A percentile compares a stretch with the other conserved stretches of the same genome.
Conservation (phyloP, 2,329 filamentous ascomycete species). For the Phoma sp. region DNA sequence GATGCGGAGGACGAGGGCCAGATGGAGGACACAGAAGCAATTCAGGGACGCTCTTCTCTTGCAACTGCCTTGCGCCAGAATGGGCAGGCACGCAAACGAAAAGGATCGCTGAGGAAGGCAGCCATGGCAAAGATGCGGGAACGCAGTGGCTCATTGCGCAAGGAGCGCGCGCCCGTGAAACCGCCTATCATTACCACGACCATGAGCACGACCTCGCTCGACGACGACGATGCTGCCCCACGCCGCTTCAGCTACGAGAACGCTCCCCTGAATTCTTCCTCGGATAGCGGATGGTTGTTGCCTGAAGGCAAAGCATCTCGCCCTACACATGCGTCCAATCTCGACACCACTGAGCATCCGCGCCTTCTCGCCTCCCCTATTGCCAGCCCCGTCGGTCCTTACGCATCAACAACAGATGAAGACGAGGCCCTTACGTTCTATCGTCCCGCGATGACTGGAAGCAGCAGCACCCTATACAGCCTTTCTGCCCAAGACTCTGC, state of each 20-base stretch:
- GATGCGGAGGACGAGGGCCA: slow-evolving; percentile 24
- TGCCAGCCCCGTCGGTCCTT: slow-evolving; percentile 62
- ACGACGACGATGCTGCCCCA: slow-evolving; percentile 21
- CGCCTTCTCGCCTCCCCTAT: slow-evolving; percentile 46
- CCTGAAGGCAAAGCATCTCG: slow-evolving; percentile 24
- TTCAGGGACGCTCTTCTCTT: slow-evolving; percentile 30
- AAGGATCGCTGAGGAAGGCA: slow-evolving; percentile 85
- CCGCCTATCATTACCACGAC: slow-evolving; percentile 23
- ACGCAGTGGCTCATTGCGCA: slow-evolving; percentile 37
- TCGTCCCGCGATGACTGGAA: slow-evolving; percentile 47
- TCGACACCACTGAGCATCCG: slow-evolving; percentile 27
- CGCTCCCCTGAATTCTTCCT: slow-evolving; percentile 41
- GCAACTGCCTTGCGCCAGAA: slow-evolving; percentile 54
- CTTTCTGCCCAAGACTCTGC: slow-evolving; percentile 24
- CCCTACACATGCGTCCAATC: slow-evolving; percentile 12
- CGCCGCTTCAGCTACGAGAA: slow-evolving; percentile 49
- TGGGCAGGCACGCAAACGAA: slow-evolving; percentile 66
- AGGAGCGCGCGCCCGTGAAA: slow-evolving; percentile 23
- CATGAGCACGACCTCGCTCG: slow-evolving; percentile 23
- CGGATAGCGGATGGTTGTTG: slow-evolving; percentile 36
- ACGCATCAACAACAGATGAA: slow-evolving; percentile 81
- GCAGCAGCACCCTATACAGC: slow-evolving; percentile 51
- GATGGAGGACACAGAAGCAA: slow-evolving; percentile 36
- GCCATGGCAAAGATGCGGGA: slow-evolving; percentile 68
- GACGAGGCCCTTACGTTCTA: slow-evolving; percentile 75